A percentile compares a stretch with the other conserved stretches of the same genome.
phyloP scores from a whole-genome alignment of 345 rosid species.

The Diplotaxis tenuifolia region DNA sequence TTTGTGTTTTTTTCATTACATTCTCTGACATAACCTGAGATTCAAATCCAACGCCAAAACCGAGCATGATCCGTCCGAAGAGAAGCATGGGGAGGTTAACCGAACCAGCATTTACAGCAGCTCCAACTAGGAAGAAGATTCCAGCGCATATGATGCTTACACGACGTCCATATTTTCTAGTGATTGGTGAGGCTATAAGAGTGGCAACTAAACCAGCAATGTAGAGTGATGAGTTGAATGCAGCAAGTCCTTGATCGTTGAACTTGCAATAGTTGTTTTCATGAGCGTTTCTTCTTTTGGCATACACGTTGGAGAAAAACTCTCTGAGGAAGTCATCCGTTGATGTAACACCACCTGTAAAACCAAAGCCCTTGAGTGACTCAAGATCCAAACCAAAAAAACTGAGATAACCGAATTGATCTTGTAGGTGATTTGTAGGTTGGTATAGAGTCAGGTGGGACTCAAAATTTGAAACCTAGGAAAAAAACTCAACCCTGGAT shows the following conservation, averaged over 20 bases:
- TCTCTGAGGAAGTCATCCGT: slow-evolving; percentile 64
- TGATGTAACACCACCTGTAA: slow-evolving; percentile 65
- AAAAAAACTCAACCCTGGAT: neutral
- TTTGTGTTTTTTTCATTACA: neutral
- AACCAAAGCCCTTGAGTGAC: neutral
- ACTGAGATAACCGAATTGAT: neutral
- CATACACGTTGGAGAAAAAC: slow-evolving; percentile 58
- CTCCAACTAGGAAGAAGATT: slow-evolving; percentile 61
- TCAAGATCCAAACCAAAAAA: neutral
- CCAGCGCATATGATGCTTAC: slow-evolving; percentile 76
- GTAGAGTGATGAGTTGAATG: slow-evolving; percentile 76
- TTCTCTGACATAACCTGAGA: slow-evolving; percentile 35
- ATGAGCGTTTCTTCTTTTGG: slow-evolving; percentile 55
- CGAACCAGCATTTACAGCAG: slow-evolving; percentile 61
- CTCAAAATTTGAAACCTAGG: neutral
- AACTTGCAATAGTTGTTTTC: slow-evolving; percentile 89
- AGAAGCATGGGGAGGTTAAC: slow-evolving; percentile 65
- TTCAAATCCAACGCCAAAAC: slow-evolving; percentile 82
- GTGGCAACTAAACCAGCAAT: slow-evolving; percentile 78
- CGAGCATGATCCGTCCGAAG: slow-evolving; percentile 73
- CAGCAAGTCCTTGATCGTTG: slow-evolving; percentile 64
- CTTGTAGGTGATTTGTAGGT: neutral
- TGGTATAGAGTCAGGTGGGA: neutral
- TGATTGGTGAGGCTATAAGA: slow-evolving; percentile 67
- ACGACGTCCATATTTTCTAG: slow-evolving; percentile 67